Conservation (phyloP, 176 grass and related monocot species). For the Ensete ventricosum region DNA sequence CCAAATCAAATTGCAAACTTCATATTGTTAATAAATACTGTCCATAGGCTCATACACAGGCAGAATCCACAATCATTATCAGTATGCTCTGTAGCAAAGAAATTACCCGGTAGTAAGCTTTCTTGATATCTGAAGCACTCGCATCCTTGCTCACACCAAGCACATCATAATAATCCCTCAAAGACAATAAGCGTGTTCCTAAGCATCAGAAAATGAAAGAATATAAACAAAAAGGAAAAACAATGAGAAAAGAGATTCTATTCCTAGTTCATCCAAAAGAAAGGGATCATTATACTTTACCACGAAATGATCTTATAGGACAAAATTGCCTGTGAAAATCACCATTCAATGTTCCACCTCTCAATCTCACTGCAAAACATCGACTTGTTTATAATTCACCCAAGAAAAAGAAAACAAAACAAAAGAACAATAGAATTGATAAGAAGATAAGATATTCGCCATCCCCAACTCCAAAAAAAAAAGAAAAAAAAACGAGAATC, state of each 20-base stretch:
- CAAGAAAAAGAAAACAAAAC: constrained; percentile 1
- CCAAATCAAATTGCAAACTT: background rate
- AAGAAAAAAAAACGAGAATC: background rate
- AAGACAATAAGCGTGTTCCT: constrained; percentile 46
- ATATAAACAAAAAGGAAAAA: background rate
- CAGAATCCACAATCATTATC: background rate
- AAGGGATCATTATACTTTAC: constrained; percentile 10
- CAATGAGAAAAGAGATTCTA: background rate
- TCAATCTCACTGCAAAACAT: constrained; percentile 17
- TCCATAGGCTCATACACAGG: too few relatives aligned
- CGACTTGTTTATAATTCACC: background rate
- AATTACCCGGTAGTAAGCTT: constrained; percentile 63
- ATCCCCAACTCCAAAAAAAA: background rate
- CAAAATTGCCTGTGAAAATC: constrained; percentile 5
- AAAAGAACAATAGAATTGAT: background rate
- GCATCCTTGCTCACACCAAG: constrained; percentile 68
- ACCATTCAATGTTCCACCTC: constrained; percentile 13
- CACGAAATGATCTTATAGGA: constrained; percentile 28
- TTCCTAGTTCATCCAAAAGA: background rate
- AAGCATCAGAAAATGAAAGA: constrained; percentile 18
- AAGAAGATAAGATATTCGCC: background rate
- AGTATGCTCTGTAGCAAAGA: background rate
- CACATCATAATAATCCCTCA: constrained; percentile 72
- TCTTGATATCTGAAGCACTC: constrained; percentile 59
- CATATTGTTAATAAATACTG: background rate